A percentile compares a stretch with the other conserved stretches of the same genome.
Conservation (phyloP, 2,329 filamentous ascomycete species). For the Colletotrichum gloeosporioides region DNA sequence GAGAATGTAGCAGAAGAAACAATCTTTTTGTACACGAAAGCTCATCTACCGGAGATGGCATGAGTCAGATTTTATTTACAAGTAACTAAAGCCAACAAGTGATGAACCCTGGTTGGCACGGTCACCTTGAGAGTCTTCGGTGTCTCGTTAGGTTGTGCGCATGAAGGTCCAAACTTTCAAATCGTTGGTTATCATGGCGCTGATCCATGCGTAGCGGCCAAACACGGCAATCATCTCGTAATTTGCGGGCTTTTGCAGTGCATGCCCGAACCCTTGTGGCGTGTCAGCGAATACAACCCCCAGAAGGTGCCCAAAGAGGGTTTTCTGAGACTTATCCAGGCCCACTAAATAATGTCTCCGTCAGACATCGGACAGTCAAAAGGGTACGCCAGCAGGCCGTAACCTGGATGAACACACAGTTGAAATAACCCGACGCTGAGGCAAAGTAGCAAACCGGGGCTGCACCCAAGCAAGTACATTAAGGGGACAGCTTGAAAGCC, state of each 20-base stretch:
- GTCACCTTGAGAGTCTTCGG: neutral
- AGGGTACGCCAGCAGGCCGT: neutral
- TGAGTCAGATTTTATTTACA: neutral
- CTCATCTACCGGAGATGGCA: neutral
- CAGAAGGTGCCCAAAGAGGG: neutral
- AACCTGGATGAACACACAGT: neutral
- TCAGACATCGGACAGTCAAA: neutral
- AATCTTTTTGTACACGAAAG: neutral
- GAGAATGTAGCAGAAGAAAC: neutral
- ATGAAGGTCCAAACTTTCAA: neutral
- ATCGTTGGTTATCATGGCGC: neutral
- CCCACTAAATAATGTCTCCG: neutral
- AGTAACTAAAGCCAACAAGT: neutral
- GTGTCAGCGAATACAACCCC: neutral
- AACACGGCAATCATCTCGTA: neutral
- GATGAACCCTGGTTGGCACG: neutral
- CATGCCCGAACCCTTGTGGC: neutral
- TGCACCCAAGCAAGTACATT: neutral
- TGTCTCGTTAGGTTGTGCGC: neutral
- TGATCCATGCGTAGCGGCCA: neutral
- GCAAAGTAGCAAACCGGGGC: neutral
- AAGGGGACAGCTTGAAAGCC: neutral
- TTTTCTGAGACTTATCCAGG: neutral
- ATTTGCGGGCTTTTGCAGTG: neutral
- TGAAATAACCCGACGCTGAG: neutral